Percentiles rank a stretch among this genome's conserved stretches.
phyloP scores from a whole-genome alignment of 208 protist species.

The Trypanosoma boissoni region DNA sequence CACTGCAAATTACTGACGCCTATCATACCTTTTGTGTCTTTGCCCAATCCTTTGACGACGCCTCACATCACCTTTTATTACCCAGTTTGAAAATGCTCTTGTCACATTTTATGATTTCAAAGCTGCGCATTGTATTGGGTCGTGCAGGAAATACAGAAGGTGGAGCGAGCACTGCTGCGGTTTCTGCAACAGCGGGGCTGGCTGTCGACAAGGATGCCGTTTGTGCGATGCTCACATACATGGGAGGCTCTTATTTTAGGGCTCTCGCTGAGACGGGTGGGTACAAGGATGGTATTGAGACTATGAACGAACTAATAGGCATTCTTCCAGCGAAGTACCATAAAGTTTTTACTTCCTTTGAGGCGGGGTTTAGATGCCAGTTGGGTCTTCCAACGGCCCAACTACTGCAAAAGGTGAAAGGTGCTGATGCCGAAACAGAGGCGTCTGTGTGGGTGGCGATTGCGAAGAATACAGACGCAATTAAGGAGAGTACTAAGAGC shows the following conservation, averaged over 20 bases:
- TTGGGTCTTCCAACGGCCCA: constrained; percentile 32
- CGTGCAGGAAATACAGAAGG: constrained; percentile 7
- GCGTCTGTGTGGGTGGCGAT: constrained; percentile 63
- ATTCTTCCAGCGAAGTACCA: constrained; percentile 59
- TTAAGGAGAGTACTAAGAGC: constrained; percentile 30
- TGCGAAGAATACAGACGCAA: constrained; percentile 32
- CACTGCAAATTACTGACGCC: constrained; percentile 25
- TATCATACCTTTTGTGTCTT: constrained; percentile 23
- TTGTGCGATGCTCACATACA: constrained; percentile 10
- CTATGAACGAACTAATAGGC: constrained; percentile 39
- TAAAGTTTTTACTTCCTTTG: constrained; percentile 40
- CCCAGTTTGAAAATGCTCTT: constrained; percentile 76
- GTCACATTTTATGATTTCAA: constrained; percentile 27
- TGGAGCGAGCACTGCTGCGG: too few relatives aligned
- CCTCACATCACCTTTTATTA: constrained; percentile 30
- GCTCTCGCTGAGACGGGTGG: constrained; percentile 25
- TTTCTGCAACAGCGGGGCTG: too few relatives aligned
- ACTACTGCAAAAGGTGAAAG: constrained; percentile 37
- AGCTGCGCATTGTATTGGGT: not conserved
- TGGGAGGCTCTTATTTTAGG: constrained; percentile 23
- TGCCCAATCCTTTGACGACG: constrained; percentile 22
- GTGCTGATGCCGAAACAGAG: constrained; percentile 56
- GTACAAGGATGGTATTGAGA: constrained; percentile 39
- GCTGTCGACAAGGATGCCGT: constrained; percentile 22
- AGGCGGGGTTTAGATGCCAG: constrained; percentile 52